Percentiles rank a stretch among this genome's conserved stretches.
Evolutionary conservation across 192 early-diverging fungal species (phyloP).

Genomic region (Umbelopsis vinacea): DNA sequence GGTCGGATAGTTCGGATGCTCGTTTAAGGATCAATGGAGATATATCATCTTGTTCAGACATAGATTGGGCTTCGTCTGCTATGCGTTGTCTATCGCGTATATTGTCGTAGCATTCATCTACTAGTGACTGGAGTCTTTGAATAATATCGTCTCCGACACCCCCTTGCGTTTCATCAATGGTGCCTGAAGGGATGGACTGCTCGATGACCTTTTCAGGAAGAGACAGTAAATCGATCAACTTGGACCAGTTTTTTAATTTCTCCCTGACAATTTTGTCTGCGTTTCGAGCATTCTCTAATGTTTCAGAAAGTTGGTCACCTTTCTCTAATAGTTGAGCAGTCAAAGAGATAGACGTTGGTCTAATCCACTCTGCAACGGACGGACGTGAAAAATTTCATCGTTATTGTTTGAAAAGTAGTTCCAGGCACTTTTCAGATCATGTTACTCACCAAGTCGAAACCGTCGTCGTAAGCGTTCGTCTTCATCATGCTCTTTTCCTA

Average conservation of each 20-base stretch:
- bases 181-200: constrained; percentile 22
- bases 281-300: constrained; percentile 62
- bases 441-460: constrained; percentile 47
- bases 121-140: not conserved
- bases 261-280: constrained; percentile 57
- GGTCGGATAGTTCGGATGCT: constrained; percentile 63
- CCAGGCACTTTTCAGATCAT: not conserved
- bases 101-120: constrained; percentile 23
- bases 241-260: constrained; percentile 63
- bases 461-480: constrained; percentile 67
- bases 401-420: not conserved
- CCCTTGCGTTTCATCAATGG: not conserved
- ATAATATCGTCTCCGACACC: constrained; percentile 3
- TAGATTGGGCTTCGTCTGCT: constrained; percentile 64
- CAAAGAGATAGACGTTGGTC: constrained; percentile 56
- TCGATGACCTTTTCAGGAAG: constrained; percentile 32
- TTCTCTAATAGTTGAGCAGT: constrained; percentile 60
- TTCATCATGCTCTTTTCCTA: constrained; percentile 73
- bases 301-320: constrained; percentile 52
- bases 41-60: constrained; percentile 79
- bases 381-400: not conserved
- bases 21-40: constrained; percentile 63
- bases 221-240: constrained; percentile 60
- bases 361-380: constrained; percentile 51
- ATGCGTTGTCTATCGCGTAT: constrained; percentile 25